These are phyloP conservation scores for Solanum appendiculatum DNA, from an alignment of 257 asterid genomes.

Conservation along the genomic window DNA sequence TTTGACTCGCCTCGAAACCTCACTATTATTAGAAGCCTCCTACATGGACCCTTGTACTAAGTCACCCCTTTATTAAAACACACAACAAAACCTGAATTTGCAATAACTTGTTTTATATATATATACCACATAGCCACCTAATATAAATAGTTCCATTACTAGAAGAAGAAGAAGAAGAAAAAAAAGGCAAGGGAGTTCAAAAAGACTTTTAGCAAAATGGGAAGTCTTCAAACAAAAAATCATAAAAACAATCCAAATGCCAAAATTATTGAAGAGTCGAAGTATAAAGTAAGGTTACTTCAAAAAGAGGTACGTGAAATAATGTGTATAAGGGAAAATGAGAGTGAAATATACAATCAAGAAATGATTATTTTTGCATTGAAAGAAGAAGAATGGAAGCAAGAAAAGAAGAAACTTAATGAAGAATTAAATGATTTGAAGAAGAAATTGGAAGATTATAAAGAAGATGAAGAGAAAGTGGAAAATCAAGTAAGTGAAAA, in stretches of 20 bases:
- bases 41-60: background rate
- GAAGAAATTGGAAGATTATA: slow-evolving; percentile 24
- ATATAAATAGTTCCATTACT: background rate
- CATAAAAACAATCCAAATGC: slow-evolving; percentile 12
- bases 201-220: slow-evolving; percentile 30
- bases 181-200: background rate
- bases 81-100: background rate
- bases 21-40: background rate
- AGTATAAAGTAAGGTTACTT: slow-evolving; percentile 40
- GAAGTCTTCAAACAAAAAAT: slow-evolving; percentile 42
- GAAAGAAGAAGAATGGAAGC: slow-evolving; percentile 66
- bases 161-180: background rate
- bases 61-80: background rate
- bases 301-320: slow-evolving; percentile 52
- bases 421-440: slow-evolving; percentile 38
- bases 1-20: rapidly evolving
- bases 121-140: background rate
- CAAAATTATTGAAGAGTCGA: slow-evolving; percentile 38
- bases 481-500: background rate
- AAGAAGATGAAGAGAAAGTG: background rate
- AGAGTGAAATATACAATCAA: slow-evolving; percentile 40
- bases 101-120: background rate
- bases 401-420: slow-evolving; percentile 42
- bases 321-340: slow-evolving; percentile 56
- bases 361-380: slow-evolving; percentile 51